These are phyloP conservation scores for Hypomyces perniciosus DNA, from an alignment of 2,329 filamentous ascomycete species.

Conservation along the genomic window DNA sequence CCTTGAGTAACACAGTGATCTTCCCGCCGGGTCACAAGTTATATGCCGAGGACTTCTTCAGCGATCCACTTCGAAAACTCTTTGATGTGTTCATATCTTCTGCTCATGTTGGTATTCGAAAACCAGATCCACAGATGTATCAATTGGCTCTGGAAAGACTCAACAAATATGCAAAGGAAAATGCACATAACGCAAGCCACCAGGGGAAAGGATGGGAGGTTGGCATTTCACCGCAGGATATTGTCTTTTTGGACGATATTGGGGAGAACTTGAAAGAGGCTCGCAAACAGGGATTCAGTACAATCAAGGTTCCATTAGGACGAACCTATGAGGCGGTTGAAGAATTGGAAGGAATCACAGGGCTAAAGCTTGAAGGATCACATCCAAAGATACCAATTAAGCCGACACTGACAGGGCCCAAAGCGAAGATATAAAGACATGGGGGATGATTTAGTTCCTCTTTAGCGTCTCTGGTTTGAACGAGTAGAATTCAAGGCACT, in stretches of 20 bases:
- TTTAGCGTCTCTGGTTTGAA: too few relatives aligned
- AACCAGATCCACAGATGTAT: constrained; percentile 82
- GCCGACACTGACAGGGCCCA: constrained; percentile 28
- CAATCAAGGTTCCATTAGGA: constrained; percentile 79
- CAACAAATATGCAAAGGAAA: constrained; percentile 53
- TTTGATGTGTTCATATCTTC: constrained; percentile 89
- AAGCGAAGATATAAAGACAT: constrained; percentile 35
- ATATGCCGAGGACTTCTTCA: constrained; percentile 43
- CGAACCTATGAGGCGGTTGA: constrained; percentile 74
- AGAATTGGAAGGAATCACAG: constrained; percentile 70
- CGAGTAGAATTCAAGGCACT: too few relatives aligned
- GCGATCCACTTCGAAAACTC: constrained; percentile 53
- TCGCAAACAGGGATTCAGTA: constrained; percentile 66
- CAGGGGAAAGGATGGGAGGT: constrained; percentile 37
- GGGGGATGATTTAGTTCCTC: neutral
- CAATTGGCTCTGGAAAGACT: constrained; percentile 62
- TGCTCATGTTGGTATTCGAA: constrained; percentile 80
- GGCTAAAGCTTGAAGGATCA: constrained; percentile 53
- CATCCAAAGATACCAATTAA: constrained; percentile 46
- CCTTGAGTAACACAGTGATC: constrained; percentile 83
- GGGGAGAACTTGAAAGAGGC: constrained; percentile 85
- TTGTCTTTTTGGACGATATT: constrained; percentile 90
- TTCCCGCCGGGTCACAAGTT: constrained; percentile 72
- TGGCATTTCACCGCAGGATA: constrained; percentile 56
- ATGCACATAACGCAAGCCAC: constrained; percentile 35